Evolutionary conservation across 345 rosid species (phyloP), one percentile per base, ranked within the genome.

Genomic region (Clausena lansium): DNA sequence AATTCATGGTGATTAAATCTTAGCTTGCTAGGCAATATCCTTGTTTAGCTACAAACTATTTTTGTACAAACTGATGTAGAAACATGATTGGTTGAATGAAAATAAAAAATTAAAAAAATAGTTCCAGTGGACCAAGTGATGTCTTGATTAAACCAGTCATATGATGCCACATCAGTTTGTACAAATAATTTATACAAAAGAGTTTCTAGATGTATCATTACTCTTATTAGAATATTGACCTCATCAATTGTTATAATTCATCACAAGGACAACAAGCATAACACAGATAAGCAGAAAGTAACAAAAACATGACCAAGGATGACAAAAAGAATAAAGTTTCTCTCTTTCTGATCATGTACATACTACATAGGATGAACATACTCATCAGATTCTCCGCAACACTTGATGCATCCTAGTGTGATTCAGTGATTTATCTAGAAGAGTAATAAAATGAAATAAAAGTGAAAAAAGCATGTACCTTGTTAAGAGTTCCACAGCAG

Each of bases 401-500:
- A 63, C 13, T 47, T 19, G n/a, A 27, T 59, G 41, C 77, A 74
- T 41, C 67, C 7, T 22, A 36, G 25, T 8, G 4, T 0, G 1
- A 58, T 11, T 57, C 52, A 58, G 27, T 20, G 27, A 41, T 28
- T 30, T 54, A 73, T 76, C 71, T 50, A 2, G 11, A 35, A 19
- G 19, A 33, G 7, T 60, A 20, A 54, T 36, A 77, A 61, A 61
- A 58, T 55, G 32, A 66, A 61, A 33, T 47, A 39, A n/a, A 70
- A 47, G 47, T 76, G 45, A 76, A 69, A 74, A 69, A 60, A 72
- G 64, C 35, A 61, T 54, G 55, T 86, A 96, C 99, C 99, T 92
- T 50, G 93, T 77, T 70, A 96, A 85, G 78, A 92, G 92, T 67
- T 92, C 94, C 80, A 96, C 97, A 19, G 99, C 98, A 78, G 88